These are phyloP conservation scores for Adansonia gregorii DNA, from an alignment of 441 rosid genomes.

Conservation along the genomic window DNA sequence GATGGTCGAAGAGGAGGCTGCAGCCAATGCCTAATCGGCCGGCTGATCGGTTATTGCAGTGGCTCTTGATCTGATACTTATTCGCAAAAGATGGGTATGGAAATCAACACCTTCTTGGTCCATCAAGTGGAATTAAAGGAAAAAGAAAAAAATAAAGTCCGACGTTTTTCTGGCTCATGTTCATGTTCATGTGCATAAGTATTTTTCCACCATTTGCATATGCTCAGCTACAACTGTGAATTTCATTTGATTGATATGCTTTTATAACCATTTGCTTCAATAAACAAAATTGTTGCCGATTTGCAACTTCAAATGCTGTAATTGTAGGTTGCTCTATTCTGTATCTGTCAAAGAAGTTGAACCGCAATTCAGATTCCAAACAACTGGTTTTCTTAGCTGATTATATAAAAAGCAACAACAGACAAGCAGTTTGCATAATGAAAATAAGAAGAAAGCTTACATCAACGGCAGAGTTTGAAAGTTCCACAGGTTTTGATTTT, in stretches of 20 bases:
- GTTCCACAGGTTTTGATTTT: too few species aligned
- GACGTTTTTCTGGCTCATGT: not conserved
- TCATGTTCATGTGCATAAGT: not conserved
- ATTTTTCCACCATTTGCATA: too few species aligned
- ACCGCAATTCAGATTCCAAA: not conserved
- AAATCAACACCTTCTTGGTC: slow-evolving; percentile 5
- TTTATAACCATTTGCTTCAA: slow-evolving; percentile 29
- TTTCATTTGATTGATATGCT: slow-evolving; percentile 28
- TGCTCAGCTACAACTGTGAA: slow-evolving; percentile 28
- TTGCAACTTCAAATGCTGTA: slow-evolving; percentile 43
- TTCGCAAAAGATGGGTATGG: not conserved
- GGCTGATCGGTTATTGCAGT: not conserved
- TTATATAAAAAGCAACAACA: not conserved
- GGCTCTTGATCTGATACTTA: not conserved
- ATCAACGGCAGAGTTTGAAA: too few species aligned
- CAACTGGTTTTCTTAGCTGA: not conserved
- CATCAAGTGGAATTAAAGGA: not conserved
- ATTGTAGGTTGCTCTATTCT: slow-evolving; percentile 23
- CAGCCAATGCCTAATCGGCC: slow-evolving; percentile 77
- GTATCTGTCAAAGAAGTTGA: not conserved
- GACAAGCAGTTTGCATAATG: too few species aligned
- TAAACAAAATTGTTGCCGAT: slow-evolving; percentile 30
- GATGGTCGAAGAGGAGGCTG: slow-evolving; percentile 74
- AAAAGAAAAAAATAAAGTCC: not conserved
- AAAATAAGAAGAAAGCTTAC: too few species aligned